A percentile compares a stretch with the other conserved stretches of the same genome.
Conservation (phyloP, 2,329 filamentous ascomycete species). For the Cytospora mali region DNA sequence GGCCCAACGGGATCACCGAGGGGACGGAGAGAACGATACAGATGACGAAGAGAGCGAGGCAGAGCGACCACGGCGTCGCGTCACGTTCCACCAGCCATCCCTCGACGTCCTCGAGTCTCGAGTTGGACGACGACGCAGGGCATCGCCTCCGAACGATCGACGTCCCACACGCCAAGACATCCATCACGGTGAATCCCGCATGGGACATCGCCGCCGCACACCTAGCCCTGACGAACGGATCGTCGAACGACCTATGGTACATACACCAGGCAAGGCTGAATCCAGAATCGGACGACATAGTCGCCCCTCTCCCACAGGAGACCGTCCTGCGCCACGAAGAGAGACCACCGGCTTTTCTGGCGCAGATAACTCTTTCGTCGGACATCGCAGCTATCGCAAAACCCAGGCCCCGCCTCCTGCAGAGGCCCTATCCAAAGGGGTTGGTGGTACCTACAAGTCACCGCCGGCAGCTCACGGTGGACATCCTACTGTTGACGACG, state of each 20-base stretch:
- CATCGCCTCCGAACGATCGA: not conserved
- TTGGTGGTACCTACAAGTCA: slow-evolving; percentile 5
- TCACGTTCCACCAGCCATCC: slow-evolving; percentile 10
- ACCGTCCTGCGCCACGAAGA: not conserved
- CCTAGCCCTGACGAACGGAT: slow-evolving; percentile 1
- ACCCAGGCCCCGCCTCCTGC: not conserved
- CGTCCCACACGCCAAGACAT: slow-evolving; percentile 4
- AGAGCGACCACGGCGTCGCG: not conserved
- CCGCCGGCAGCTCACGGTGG: not conserved
- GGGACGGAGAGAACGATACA: not conserved
- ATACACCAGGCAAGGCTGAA: not conserved
- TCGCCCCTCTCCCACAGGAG: not conserved
- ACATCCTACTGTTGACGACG: not conserved
- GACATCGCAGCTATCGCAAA: not conserved
- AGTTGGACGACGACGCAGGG: slow-evolving; percentile 1
- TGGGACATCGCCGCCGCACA: slow-evolving; percentile 4
- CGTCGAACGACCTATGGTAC: not conserved
- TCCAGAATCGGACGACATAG: slow-evolving; percentile 9
- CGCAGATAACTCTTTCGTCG: slow-evolving; percentile 1
- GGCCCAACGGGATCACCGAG: not conserved
- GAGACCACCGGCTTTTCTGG: not conserved
- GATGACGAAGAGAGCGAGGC: not conserved
- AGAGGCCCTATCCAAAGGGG: not conserved
- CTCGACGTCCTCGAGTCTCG: slow-evolving; percentile 3
- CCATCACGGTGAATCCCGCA: slow-evolving; percentile 7